Evolutionary conservation across 352 stramenopile genomes (phyloP).

Genomic region (Pythium oligandrum): DNA sequence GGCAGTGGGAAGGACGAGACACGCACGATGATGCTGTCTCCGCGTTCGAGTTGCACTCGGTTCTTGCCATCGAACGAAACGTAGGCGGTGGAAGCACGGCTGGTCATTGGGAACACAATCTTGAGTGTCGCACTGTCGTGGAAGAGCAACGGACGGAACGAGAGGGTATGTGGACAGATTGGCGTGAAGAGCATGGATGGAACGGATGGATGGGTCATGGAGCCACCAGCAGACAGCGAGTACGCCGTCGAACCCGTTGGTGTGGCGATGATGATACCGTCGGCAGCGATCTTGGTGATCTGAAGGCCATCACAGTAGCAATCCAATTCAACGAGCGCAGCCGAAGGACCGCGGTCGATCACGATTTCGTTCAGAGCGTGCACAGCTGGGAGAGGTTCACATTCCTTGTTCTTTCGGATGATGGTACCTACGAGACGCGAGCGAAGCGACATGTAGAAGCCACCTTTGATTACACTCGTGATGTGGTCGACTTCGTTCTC

Average conservation of each 20-base stretch:
- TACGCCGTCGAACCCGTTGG: slow-evolving; percentile 98
- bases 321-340: slow-evolving; percentile 93
- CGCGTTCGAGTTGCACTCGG: slow-evolving; percentile 79
- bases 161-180: slow-evolving; percentile 98
- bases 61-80: slow-evolving; percentile 92
- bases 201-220: slow-evolving; percentile 97
- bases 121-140: slow-evolving; percentile 89
- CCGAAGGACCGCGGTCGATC: slow-evolving; percentile 91
- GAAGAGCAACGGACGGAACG: slow-evolving; percentile 89
- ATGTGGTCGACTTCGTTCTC: slow-evolving; percentile 64
- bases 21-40: slow-evolving; percentile 81
- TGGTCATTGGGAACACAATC: slow-evolving; percentile 84
- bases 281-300: slow-evolving; percentile 93
- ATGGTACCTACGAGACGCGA: slow-evolving; percentile 74
- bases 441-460: slow-evolving; percentile 81
- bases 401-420: slow-evolving; percentile 49
- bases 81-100: slow-evolving; percentile 63
- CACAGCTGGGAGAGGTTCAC: slow-evolving; percentile 52
- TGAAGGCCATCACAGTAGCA: slow-evolving; percentile 96
- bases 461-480: slow-evolving; percentile 67
- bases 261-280: slow-evolving; percentile 99
- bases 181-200: slow-evolving; percentile 97
- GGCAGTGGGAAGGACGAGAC: slow-evolving; percentile 87
- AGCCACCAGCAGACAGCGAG: slow-evolving; percentile 95
- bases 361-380: slow-evolving; percentile 99